phyloP scores from a whole-genome alignment of 2,329 filamentous ascomycete genomes.

The Nannizzia gypsea region DNA sequence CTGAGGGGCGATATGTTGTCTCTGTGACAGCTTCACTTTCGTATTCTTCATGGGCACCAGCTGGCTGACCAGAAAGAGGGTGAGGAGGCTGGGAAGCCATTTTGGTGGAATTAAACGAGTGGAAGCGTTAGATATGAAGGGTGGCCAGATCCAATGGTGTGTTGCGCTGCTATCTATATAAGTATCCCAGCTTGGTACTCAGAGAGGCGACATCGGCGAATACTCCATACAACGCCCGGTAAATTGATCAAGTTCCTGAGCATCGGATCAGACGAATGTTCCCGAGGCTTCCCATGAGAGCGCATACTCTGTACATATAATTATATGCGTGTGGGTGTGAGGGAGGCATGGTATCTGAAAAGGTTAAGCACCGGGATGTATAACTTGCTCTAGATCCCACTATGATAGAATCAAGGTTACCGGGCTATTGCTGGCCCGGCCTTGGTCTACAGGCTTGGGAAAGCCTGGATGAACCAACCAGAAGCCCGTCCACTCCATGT shows the following conservation, averaged over 20 bases:
- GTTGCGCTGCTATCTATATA: neutral
- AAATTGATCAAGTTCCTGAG: neutral
- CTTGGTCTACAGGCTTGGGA: neutral
- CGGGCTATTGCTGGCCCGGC: neutral
- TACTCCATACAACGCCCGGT: neutral
- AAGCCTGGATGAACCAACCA: neutral
- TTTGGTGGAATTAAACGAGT: neutral
- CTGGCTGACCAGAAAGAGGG: neutral
- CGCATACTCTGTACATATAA: no score
- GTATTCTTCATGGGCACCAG: neutral
- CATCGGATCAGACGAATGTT: neutral
- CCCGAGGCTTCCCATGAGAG: neutral
- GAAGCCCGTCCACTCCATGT: neutral
- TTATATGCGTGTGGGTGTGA: neutral
- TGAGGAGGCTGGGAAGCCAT: constrained; percentile 3
- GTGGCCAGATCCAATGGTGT: neutral
- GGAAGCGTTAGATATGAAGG: neutral
- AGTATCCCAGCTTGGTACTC: neutral
- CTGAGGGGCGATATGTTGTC: neutral
- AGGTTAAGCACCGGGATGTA: neutral
- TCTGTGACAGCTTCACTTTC: neutral
- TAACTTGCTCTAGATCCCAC: neutral
- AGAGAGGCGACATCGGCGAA: neutral
- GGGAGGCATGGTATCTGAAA: neutral
- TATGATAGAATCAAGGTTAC: neutral